Evolutionary conservation across 1,284 basidiomycete genomes (phyloP).

Genomic region (Cutaneotrichosporon sp.): DNA sequence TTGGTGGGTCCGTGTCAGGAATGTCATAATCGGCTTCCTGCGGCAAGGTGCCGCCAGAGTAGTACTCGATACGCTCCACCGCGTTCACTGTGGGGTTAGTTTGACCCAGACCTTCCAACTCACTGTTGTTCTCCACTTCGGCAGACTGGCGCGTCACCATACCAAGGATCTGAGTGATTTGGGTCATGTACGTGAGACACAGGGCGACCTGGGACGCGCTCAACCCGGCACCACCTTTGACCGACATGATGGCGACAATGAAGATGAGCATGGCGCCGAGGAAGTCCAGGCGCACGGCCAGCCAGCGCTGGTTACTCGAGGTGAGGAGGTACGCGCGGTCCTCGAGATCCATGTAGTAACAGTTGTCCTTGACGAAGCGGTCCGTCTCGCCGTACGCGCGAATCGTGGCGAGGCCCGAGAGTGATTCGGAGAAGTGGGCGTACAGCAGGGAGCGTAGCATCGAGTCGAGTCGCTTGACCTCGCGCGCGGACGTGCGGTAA

Average conservation of each 20-base stretch:
- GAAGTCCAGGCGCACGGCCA: conserved; percentile 71
- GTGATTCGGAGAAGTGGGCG: conserved; percentile 72
- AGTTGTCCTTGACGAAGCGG: conserved; percentile 63
- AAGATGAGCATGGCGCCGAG: conserved; percentile 64
- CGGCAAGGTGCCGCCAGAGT: conserved; percentile 54
- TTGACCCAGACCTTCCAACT: neutral
- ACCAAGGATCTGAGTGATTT: conserved; percentile 53
- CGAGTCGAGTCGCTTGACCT: conserved; percentile 54
- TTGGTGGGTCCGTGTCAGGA: conserved; percentile 53
- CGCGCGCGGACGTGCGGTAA: conserved; percentile 80
- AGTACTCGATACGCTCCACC: conserved; percentile 65
- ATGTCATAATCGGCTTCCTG: conserved; percentile 63
- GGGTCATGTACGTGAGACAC: conserved; percentile 60
- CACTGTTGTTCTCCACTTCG: conserved; percentile 56
- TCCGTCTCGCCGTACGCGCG: conserved; percentile 62
- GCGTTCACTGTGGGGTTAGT: conserved; percentile 54
- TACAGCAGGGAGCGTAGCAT: conserved; percentile 67
- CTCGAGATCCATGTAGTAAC: conserved; percentile 68
- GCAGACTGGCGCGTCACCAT: conserved; percentile 56
- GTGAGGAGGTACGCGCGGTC: conserved; percentile 58
- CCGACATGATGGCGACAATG: conserved; percentile 53
- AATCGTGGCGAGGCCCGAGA: conserved; percentile 68
- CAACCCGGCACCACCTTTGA: conserved; percentile 53
- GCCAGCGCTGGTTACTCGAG: conserved; percentile 55
- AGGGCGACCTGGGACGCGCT: conserved; percentile 65